phyloP scores from a whole-genome alignment of 257 asterid species.

The Ajuga chamaepitys region DNA sequence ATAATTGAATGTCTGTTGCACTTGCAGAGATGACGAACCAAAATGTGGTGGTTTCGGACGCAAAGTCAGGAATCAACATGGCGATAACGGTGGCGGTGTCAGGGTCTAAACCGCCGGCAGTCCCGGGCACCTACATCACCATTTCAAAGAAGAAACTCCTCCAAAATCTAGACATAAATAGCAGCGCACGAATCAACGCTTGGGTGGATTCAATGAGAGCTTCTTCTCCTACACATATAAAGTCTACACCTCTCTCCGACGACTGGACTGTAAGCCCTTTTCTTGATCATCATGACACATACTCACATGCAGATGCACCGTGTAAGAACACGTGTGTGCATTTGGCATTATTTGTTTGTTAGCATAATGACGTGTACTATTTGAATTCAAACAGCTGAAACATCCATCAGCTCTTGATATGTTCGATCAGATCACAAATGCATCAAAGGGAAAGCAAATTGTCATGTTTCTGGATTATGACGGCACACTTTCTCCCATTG shows the following conservation, averaged over 20 bases:
- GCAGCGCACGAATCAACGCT: conserved; percentile 47
- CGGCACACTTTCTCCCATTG: conserved; percentile 96
- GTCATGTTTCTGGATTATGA: conserved; percentile 94
- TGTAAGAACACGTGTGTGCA: conserved; percentile 3
- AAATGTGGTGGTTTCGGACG: conserved; percentile 64
- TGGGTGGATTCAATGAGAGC: conserved; percentile 97
- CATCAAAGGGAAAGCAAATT: conserved; percentile 83
- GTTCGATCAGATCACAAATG: conserved; percentile 71
- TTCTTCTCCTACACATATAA: conserved; percentile 80
- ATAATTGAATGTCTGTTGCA: no score
- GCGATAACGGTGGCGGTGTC: conserved; percentile 48
- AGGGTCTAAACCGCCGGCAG: conserved; percentile 62
- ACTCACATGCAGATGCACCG: neutral
- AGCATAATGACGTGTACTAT: conserved; percentile 10
- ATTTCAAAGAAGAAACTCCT: conserved; percentile 55
- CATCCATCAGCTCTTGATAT: conserved; percentile 91
- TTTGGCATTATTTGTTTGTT: neutral
- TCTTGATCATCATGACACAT: neutral
- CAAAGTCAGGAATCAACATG: conserved; percentile 34
- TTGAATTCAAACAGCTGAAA: conserved; percentile 10
- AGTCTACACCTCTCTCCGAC: conserved; percentile 39
- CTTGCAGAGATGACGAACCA: conserved; percentile 52
- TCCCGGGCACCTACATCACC: conserved; percentile 54
- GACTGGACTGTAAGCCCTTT: conserved; percentile 54
- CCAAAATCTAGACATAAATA: conserved; percentile 51